Evolutionary conservation across 768 basidiomycete genomes (phyloP), one percentile per base, ranked within the genome.

Genomic region (Mycena rosella): DNA sequence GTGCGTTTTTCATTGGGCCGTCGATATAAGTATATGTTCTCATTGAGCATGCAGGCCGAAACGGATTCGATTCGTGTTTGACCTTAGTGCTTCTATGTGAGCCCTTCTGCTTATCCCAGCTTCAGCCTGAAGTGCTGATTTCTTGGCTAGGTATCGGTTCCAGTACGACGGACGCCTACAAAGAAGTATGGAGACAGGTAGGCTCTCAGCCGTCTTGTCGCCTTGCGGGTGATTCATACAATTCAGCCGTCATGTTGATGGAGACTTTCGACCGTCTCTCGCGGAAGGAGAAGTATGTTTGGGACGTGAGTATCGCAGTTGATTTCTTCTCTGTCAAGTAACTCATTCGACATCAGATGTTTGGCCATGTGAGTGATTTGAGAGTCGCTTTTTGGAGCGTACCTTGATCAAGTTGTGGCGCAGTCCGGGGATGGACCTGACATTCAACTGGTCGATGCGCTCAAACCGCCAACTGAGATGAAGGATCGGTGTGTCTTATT

Each of bases 231-330:
- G 51, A 45, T 42, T 55, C n/a, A 64, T 61, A 22, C 9, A 27
- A 30, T 32, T 26, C 67, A 89, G 89, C 88, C n/a, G 88, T 87
- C 11, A 91, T 91, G 90, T 74, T 91, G 48, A 90, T 91, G 89
- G 90, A 91, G 73, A 89, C 88, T 3, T 90, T 91, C 71, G 85
- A 87, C 51, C 84, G 85, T 6, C 78, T 91, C 18, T 86, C 87
- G 10, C 76, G 87, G 53, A 89, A 90, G 75, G 89, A 90, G 67
- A 91, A 91, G 75, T 91, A 89, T 73, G 86, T 87, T n/a, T 91
- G 90, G 90, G 90, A 91, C 84, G 90, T 91, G 70, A 78, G 89
- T 83, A 1, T 22, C 52, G 14, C 27, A 6, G 11, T 6, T 36
- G 10, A n/a, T 59, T 34, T n/a, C n/a, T 47, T 26, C 49, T 24